Percentiles rank a stretch among this genome's conserved stretches.
These are phyloP conservation scores for Dryadomyces quercus-mongolicae DNA, from an alignment of 2,329 filamentous ascomycete genomes.

Conservation along the genomic window DNA sequence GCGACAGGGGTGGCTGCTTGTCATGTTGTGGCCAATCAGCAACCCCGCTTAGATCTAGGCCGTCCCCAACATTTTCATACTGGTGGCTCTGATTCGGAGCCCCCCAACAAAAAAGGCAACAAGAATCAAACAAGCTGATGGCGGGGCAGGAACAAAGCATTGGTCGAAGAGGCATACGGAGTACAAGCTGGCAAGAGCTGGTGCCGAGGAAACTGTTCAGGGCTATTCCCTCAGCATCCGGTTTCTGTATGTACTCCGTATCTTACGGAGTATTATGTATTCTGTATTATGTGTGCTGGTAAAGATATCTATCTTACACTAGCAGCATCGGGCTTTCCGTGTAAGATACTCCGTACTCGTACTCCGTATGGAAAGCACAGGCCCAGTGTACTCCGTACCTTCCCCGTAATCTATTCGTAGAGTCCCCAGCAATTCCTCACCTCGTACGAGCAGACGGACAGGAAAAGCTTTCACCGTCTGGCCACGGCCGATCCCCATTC, in stretches of 20 bases:
- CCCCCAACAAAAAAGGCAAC: conserved; percentile 2
- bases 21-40: neutral
- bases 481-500: neutral
- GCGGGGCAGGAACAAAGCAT: neutral
- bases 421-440: neutral
- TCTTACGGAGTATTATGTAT: no score
- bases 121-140: neutral
- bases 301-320: no score
- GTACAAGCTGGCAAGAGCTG: no score
- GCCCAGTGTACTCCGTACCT: no score
- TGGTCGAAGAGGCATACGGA: neutral
- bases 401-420: neutral
- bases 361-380: no score
- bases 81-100: neutral
- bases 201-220: no score
- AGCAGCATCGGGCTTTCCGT: no score
- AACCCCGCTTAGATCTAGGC: neutral
- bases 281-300: no score
- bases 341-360: no score
- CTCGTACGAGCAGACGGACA: neutral
- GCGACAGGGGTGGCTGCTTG: neutral
- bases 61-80: conserved; percentile 1
- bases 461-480: neutral
- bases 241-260: no score
- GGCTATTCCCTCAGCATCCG: no score